These are phyloP conservation scores for Excoecaria agallocha DNA, from an alignment of 345 rosid genomes.

Conservation along the genomic window DNA sequence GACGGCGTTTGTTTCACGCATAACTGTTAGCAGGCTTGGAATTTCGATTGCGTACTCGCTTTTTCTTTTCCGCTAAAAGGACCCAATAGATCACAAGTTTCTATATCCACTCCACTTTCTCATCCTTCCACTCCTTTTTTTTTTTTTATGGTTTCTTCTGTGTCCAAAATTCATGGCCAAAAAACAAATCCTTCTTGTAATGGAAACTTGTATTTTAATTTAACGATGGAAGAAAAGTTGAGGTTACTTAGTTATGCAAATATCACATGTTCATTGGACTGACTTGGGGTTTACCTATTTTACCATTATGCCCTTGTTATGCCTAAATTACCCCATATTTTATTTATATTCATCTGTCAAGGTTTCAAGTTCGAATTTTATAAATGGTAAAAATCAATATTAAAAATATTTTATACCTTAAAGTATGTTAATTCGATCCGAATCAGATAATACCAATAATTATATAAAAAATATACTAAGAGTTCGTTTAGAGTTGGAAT, in stretches of 20 bases:
- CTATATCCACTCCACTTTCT: constrained; percentile 2
- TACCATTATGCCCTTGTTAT: constrained; percentile 7
- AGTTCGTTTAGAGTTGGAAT: no score
- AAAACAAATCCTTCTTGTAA: not conserved
- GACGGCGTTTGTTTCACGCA: not conserved
- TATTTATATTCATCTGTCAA: no score
- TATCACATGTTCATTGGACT: constrained; percentile 9
- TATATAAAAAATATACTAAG: no score
- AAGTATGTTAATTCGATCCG: no score
- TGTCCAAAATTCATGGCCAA: not conserved
- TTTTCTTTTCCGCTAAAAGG: constrained; percentile 17
- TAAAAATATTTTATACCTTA: no score
- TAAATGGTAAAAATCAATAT: no score
- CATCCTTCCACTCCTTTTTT: constrained; percentile 11
- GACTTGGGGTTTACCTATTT: not conserved
- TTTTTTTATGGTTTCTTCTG: not conserved
- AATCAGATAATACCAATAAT: no score
- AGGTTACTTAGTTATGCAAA: constrained; percentile 9
- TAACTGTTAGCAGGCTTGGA: no score
- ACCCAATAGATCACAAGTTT: not conserved
- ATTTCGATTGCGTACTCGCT: not conserved
- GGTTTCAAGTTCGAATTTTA: no score
- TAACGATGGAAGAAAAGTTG: no score
- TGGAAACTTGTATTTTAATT: not conserved
- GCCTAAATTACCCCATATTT: no score